Evolutionary conservation across 805 yeast genomes (phyloP).

Genomic region (Metschnikowia rubicola): DNA sequence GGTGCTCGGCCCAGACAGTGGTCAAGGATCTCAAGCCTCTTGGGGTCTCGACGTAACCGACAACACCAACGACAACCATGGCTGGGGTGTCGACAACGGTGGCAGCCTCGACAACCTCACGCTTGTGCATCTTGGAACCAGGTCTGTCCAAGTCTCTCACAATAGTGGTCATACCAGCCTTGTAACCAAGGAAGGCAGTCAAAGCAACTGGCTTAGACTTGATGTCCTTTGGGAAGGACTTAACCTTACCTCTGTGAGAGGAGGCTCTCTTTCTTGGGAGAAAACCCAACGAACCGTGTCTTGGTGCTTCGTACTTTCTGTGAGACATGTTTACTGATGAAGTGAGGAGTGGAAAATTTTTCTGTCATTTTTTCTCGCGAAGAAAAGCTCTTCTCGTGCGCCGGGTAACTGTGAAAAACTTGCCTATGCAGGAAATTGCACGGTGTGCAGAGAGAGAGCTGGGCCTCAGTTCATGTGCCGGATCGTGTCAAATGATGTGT

Average conservation of each 20-base stretch:
- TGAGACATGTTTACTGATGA: conserved; percentile 74
- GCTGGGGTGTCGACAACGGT: conserved; percentile 99
- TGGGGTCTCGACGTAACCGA: conserved; percentile 99
- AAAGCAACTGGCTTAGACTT: conserved; percentile 96
- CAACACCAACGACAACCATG: conserved; percentile 98
- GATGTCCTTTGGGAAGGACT: conserved; percentile 99
- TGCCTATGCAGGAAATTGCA: background rate
- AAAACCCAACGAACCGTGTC: conserved; percentile 99
- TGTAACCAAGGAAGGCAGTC: conserved; percentile 99
- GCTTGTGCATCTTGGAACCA: conserved; percentile 99
- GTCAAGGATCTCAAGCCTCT: conserved; percentile 99
- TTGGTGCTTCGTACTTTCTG: conserved; percentile 99
- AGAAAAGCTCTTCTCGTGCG: background rate
- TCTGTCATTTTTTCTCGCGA: conserved; percentile 8
- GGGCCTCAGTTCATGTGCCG: too few relatives aligned
- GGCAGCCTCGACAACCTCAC: conserved; percentile 99
- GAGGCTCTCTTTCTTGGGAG: conserved; percentile 99
- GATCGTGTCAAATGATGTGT: too few relatives aligned
- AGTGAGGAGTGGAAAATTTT: conserved; percentile 20
- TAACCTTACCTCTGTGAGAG: conserved; percentile 97
- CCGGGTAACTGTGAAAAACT: conserved; percentile 5
- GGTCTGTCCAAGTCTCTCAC: conserved; percentile 99
- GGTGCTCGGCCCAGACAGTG: conserved; percentile 99
- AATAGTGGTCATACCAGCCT: conserved; percentile 99
- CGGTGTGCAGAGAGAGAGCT: background rate